Evolutionary conservation across 129 eudicot genomes (phyloP), one percentile per base, ranked within the genome.

Genomic region (Saussurea involucrata): DNA sequence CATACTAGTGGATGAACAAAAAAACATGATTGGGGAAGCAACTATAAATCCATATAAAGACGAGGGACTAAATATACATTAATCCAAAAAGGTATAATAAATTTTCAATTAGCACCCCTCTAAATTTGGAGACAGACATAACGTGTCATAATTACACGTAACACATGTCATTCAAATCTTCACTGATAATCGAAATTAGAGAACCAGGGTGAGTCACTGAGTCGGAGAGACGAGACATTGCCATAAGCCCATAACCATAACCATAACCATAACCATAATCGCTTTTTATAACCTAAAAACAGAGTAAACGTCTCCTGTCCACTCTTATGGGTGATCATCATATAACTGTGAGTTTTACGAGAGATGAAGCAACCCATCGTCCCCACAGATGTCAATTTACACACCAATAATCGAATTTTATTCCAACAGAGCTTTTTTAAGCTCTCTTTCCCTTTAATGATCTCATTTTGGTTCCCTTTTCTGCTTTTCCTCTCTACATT

Each of bases 381-480:
- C 24, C 25, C 73, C 71, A 68, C 61, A 27, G 53, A 77, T 64
- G 24, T 73, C 83, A 76, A 76, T 46, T 75, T 75, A 31, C 73
- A 21, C 24, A 78, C 71, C 73, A 80, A 76, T 74, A 76, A 75
- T 65, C 28, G 9, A 11, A 57, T 12, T 28, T 42, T 28, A 10
- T 49, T 66, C 34, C 66, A 75, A 28, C 57, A 66, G 49, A 79
- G 84, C 83, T 79, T 81, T 69, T 78, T 73, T 69, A 81, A 84
- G 69, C 89, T 90, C 28, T 82, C 89, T 8, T 58, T 82, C 72
- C 83, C 91, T 46, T 80, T 88, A 61, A 82, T 88, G 87, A 68
- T 89, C 85, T 83, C 90, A 27, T 71, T 91, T 79, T 91, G 97
- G 96, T 74, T 88, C 77, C 80, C 66, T 57, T 63, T 86, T 69